Base-by-base conservation (phyloP, 768 basidiomycete species). In the Sporobolomyces phaffii region DNA sequence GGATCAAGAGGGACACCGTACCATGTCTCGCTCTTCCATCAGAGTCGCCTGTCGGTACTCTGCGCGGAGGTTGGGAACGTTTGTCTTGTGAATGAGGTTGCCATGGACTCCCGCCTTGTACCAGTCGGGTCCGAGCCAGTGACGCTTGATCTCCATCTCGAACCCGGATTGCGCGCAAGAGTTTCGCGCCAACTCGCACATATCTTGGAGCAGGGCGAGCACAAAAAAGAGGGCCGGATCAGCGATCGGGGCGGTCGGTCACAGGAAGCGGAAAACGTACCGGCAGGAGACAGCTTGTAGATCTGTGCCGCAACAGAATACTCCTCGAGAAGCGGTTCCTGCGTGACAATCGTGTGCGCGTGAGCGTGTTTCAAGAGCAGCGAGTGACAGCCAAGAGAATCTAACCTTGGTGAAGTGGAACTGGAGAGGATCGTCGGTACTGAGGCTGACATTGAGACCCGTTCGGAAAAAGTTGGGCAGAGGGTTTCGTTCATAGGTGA, bases 301-400 rank as follows among this genome's bases (percentile, higher is more conserved):
- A 99, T 98, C 87, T 96, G 94, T 2, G 96, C 93, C 1, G 96
- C 96, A 14, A 98, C 94, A 51, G 90, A 93, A 76, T 98, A 99
- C 76, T 99, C 96, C 75, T 99, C 96, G 62, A 97, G 79, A 18
- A 97, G 78, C 9, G 92, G 92, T 80, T 97, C 92, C 90, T 93
- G 73, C 7, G 57, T 14, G 2, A 36, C 13, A 36, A 53, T 13
- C 38, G 17, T 17, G 17, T 17, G 38, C 17, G 10, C 9, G 38
- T 17, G 9, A 9, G 9, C 38, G 38, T 9, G 38, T 38, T 18
- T 18, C 13, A 54, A 28, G 31, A 43, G 1, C 6, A 14, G 3
- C 2, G 1, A 0, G n/a, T 9, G 13, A 20, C 7, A 26, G 28
- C 17, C 15, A 10, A 7, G 11, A 18, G 14, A 5, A 24, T 28